A percentile compares a stretch with the other conserved stretches of the same genome.
These are phyloP conservation scores for Fagopyrum homotropicum DNA, from an alignment of 148 eudicot genomes.

Conservation along the genomic window DNA sequence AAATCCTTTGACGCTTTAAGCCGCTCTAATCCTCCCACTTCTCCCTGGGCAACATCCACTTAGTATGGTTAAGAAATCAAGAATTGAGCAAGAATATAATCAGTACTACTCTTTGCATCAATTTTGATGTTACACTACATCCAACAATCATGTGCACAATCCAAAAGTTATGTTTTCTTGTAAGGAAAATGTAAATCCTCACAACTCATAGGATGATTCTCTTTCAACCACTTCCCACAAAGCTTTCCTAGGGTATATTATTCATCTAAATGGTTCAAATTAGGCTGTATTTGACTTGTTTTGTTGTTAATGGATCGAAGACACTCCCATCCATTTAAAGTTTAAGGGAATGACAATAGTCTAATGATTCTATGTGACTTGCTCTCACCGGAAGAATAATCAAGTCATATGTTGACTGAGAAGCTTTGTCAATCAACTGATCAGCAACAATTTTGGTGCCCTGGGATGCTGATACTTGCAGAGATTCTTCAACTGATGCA, in stretches of 20 bases:
- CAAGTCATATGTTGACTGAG: conserved; percentile 61
- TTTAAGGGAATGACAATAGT: not conserved
- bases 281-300: not conserved
- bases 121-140: not conserved
- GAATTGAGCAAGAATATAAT: not conserved
- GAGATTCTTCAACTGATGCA: conserved; percentile 76
- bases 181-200: not conserved
- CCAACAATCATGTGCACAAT: not conserved
- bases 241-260: not conserved
- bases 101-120: not conserved
- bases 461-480: conserved; percentile 48
- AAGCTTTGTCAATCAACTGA: conserved; percentile 43
- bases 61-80: conserved; percentile 1
- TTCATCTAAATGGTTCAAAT: not conserved
- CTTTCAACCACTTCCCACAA: conserved; percentile 4
- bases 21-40: conserved; percentile 39
- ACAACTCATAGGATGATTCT: not conserved
- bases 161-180: not conserved
- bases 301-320: not conserved
- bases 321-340: not conserved
- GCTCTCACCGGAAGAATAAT: conserved; percentile 81
- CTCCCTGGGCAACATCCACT: conserved; percentile 44
- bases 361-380: not conserved
- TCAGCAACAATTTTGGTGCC: conserved; percentile 81
- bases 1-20: conserved; percentile 63